Base-by-base conservation (phyloP, 768 basidiomycete genomes). In the Amanita inopinata region DNA sequence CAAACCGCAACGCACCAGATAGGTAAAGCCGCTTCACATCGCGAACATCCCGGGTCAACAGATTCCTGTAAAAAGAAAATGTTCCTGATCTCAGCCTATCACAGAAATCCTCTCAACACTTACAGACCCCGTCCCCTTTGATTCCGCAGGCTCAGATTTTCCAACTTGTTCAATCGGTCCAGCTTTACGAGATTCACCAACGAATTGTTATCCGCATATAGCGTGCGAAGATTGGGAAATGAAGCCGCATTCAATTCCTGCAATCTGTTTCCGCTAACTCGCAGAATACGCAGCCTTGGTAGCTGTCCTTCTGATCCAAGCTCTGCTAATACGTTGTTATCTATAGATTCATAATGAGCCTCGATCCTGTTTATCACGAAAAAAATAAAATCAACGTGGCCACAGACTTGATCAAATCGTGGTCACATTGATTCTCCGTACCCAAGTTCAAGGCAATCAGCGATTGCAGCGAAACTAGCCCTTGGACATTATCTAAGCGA, bases 1-100 rank as follows among this genome's bases (percentile, higher is more conserved):
- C 53, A 47, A 48, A 43, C 44, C 50, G 40, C 39, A 32, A 71
- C 86, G 51, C 59, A 90, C 91, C 90, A 51, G 90, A 93, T 43
- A 97, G 77, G 69, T 97, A 99, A 56, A 98, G 64, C 41, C 93
- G 79, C 65, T 92, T 93, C 53, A 91, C 80, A 65, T 93, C 89
- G 56, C 88, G 80, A 55, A 96, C 76, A 57, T 90, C 84, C 53
- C 76, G 78, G 63, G 68, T 69, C 63, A 66, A 55, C 49, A 74
- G 51, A 42, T 60, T 65, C 45, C 72, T 72, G 46, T 28, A 52
- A 35, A 33, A 25, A n/a, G n/a, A n/a, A n/a, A n/a, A 25, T 24
- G 22, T 30, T 28, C 28, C 46, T 36, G 42, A 40, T 38, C 25
- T 44, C 46, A 48, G 48, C 28, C 33, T 42, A 46, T 48, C 33